Percentiles rank a stretch among this genome's conserved stretches.
These are phyloP conservation scores for Vitis riparia DNA, from an alignment of 164 flowering plant genomes.

Conservation along the genomic window DNA sequence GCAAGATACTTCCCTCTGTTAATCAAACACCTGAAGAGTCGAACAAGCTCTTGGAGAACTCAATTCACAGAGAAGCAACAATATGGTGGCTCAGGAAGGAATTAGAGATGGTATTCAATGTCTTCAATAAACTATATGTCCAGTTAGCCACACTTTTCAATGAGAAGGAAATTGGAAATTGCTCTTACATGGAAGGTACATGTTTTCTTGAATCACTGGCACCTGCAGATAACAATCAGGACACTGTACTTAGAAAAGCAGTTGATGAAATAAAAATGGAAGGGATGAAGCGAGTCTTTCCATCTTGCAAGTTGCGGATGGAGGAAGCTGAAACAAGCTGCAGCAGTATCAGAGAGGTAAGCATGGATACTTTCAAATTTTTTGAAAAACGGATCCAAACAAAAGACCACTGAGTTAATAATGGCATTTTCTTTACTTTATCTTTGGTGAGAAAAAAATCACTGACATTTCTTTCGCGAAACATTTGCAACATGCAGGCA, in stretches of 20 bases:
- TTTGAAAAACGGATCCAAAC: neutral
- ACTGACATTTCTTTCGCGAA: neutral
- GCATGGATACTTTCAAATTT: neutral
- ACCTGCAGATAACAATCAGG: constrained; percentile 5
- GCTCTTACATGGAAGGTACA: constrained; percentile 18
- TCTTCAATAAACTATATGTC: constrained; percentile 32
- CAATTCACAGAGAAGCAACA: constrained; percentile 10
- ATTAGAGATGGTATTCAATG: constrained; percentile 22
- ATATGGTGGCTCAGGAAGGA: constrained; percentile 29
- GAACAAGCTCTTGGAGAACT: constrained; percentile 3
- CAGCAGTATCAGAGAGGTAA: constrained; percentile 13
- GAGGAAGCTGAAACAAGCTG: constrained; percentile 16
- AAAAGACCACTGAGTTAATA: neutral
- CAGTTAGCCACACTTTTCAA: constrained; percentile 17
- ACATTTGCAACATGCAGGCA: constrained; percentile 19
- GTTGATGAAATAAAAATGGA: constrained; percentile 3
- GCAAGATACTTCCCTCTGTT: constrained; percentile 1
- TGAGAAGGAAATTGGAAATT: constrained; percentile 14
- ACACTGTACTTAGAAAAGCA: too few species aligned
- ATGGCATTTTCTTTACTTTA: neutral
- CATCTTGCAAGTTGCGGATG: constrained; percentile 7
- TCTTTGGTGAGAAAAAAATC: neutral
- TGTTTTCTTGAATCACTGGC: constrained; percentile 8
- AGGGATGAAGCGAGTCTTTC: constrained; percentile 16
- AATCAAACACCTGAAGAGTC: constrained; percentile 7